A percentile compares a stretch with the other conserved stretches of the same genome.
These are phyloP conservation scores for Cyanodermella asteris DNA, from an alignment of 2,329 filamentous ascomycete genomes.

Conservation along the genomic window DNA sequence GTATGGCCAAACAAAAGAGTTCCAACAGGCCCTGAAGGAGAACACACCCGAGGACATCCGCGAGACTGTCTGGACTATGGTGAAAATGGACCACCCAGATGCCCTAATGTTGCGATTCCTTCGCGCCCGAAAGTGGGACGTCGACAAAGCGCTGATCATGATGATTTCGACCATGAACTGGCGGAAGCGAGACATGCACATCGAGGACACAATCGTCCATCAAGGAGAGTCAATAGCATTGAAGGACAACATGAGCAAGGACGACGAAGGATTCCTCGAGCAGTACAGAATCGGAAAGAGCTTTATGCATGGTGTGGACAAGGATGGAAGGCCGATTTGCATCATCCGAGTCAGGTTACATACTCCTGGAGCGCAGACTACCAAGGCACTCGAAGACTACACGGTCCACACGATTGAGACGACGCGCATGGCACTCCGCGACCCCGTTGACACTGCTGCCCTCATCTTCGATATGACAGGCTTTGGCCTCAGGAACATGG, in stretches of 20 bases:
- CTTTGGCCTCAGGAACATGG: slow-evolving; percentile 37
- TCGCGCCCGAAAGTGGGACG: slow-evolving; percentile 84
- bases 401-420: slow-evolving; percentile 93
- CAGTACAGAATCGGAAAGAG: slow-evolving; percentile 85
- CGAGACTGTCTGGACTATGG: slow-evolving; percentile 72
- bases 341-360: slow-evolving; percentile 68
- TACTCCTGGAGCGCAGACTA: slow-evolving; percentile 57
- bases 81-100: slow-evolving; percentile 89
- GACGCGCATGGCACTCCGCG: slow-evolving; percentile 57
- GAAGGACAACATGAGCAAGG: slow-evolving; percentile 38
- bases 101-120: slow-evolving; percentile 62
- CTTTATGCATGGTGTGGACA: slow-evolving; percentile 74
- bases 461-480: slow-evolving; percentile 91
- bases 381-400: slow-evolving; percentile 63
- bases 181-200: slow-evolving; percentile 61
- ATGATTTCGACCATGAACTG: slow-evolving; percentile 84
- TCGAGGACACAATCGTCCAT: slow-evolving; percentile 71
- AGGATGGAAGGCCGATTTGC: slow-evolving; percentile 65
- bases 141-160: slow-evolving; percentile 85
- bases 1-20: slow-evolving; percentile 74
- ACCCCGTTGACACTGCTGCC: slow-evolving; percentile 74
- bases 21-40: slow-evolving; percentile 57
- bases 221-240: slow-evolving; percentile 51
- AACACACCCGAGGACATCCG: slow-evolving; percentile 60
- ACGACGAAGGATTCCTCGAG: slow-evolving; percentile 53